Evolutionary conservation across 176 grass and related monocot species (phyloP).

Genomic region (Bromus sterilis): DNA sequence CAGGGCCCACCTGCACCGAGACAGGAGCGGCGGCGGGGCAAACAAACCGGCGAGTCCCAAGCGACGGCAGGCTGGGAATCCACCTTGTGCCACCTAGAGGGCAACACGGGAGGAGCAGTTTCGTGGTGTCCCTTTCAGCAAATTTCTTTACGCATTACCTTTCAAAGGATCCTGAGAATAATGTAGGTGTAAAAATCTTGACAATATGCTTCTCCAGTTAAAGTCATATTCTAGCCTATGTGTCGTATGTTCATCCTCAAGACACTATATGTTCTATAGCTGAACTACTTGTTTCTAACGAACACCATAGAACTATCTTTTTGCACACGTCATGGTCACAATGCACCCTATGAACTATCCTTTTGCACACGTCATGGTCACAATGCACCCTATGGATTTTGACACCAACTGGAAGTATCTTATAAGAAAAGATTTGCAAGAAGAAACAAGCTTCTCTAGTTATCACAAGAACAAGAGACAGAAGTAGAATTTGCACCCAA

Average conservation of each 20-base stretch:
- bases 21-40: no score
- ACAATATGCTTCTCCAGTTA: slow-evolving; percentile 2
- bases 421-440: neutral
- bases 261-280: neutral
- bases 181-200: neutral
- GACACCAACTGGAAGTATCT: neutral
- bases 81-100: no score
- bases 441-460: slow-evolving; percentile 11
- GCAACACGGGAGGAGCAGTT: no score
- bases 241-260: slow-evolving; percentile 3
- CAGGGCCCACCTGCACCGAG: no score
- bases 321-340: neutral
- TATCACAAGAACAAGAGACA: neutral
- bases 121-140: no score
- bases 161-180: no score
- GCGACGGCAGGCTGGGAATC: no score
- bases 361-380: neutral
- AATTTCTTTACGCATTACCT: no score
- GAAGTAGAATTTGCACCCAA: neutral
- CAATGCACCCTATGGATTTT: neutral
- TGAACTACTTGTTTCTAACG: slow-evolving; percentile 5
- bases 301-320: neutral
- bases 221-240: neutral
- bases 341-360: neutral
- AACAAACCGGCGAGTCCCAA: no score